phyloP scores from a whole-genome alignment of 2,329 filamentous ascomycete species.

The Fusarium abutilonis region DNA sequence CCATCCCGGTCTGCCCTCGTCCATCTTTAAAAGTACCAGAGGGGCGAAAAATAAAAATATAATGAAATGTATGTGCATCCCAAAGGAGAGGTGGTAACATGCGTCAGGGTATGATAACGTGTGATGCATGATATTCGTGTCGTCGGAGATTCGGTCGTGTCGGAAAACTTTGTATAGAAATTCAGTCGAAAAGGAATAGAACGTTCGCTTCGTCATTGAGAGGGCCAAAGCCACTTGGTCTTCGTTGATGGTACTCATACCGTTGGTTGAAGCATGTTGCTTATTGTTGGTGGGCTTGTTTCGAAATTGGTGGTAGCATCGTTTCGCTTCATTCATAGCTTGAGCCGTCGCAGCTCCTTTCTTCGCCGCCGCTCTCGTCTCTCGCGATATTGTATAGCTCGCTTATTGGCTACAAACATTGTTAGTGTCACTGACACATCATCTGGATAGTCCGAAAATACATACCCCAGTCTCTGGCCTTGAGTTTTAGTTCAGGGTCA shows the following conservation, averaged over 20 bases:
- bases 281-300: neutral
- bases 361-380: constrained; percentile 52
- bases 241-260: constrained; percentile 1
- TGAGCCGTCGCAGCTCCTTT: constrained; percentile 52
- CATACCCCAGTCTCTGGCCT: constrained; percentile 55
- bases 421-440: constrained; percentile 28
- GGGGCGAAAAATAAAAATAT: neutral
- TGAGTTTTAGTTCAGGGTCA: constrained; percentile 50
- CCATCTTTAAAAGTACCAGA: constrained; percentile 1
- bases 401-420: constrained; percentile 47
- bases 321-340: constrained; percentile 44
- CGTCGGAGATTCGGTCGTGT: constrained; percentile 37
- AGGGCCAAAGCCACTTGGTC: constrained; percentile 19
- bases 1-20: constrained; percentile 4
- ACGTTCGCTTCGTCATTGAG: constrained; percentile 21
- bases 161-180: constrained; percentile 18
- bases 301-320: constrained; percentile 17
- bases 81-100: constrained; percentile 35
- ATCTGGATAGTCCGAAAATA: constrained; percentile 20
- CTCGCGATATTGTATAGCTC: constrained; percentile 51
- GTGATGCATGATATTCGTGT: constrained; percentile 43
- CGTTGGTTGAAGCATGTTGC: constrained; percentile 1
- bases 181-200: neutral
- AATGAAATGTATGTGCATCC: constrained; percentile 9
- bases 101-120: constrained; percentile 35